phyloP scores from a whole-genome alignment of 305 asterid genomes.

The Fraxinus paxiana region DNA sequence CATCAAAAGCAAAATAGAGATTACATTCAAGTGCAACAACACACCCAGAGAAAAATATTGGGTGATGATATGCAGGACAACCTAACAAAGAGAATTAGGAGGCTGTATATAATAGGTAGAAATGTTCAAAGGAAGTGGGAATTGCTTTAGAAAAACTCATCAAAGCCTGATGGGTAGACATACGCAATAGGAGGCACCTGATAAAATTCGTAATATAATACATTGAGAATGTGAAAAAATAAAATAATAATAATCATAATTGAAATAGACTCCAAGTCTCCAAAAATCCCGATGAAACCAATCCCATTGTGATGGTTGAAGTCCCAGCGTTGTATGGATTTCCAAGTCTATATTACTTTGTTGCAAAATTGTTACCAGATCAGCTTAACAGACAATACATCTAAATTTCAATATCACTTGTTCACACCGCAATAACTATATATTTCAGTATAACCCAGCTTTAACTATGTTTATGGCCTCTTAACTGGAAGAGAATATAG shows the following conservation, averaged over 20 bases:
- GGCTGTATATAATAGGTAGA: neutral
- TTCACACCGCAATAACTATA: neutral
- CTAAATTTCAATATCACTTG: neutral
- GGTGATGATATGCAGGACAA: neutral
- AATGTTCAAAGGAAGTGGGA: neutral
- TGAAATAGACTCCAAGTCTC: neutral
- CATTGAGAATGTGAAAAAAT: neutral
- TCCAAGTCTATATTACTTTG: neutral
- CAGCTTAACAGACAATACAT: neutral
- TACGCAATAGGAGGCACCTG: neutral
- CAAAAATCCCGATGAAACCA: neutral
- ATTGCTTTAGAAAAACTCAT: neutral
- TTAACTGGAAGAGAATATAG: neutral
- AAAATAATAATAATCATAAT: too few species aligned
- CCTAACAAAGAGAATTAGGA: neutral
- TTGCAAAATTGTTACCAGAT: neutral
- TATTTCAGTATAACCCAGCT: neutral
- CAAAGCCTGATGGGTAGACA: neutral
- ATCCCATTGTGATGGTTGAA: neutral
- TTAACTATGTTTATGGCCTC: neutral
- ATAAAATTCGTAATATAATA: neutral
- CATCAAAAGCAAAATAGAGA: neutral
- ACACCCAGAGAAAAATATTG: neutral
- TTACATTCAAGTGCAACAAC: neutral
- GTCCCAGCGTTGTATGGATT: neutral